Evolutionary conservation across 176 grass and related monocot genomes (phyloP).

Genomic region (Leersia perrieri): DNA sequence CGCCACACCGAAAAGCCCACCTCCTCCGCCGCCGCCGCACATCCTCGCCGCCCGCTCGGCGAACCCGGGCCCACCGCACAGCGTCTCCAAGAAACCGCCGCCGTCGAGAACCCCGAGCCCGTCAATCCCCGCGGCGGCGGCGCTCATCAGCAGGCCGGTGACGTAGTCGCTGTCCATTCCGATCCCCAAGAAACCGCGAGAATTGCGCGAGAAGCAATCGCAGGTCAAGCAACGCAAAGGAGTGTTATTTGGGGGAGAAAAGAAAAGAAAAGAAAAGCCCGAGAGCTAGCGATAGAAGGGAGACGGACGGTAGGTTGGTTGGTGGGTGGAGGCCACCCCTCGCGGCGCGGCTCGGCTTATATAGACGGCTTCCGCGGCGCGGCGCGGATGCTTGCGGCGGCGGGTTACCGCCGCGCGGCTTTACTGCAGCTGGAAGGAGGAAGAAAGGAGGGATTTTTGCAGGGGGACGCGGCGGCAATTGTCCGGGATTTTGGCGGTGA

Average conservation of each 20-base stretch:
- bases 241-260: conserved; percentile 29
- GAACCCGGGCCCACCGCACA: conserved; percentile 41
- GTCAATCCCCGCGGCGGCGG: conserved; percentile 23
- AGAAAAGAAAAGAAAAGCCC: too few species aligned
- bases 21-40: conserved; percentile 9
- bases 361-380: not conserved
- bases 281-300: not conserved
- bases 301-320: conserved; percentile 10
- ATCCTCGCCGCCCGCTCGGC: conserved; percentile 45
- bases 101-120: conserved; percentile 34
- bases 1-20: conserved; percentile 5
- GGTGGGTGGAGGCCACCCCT: not conserved
- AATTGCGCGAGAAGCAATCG: conserved; percentile 44
- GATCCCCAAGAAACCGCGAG: conserved; percentile 14
- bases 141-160: conserved; percentile 37
- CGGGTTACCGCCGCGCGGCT: not conserved
- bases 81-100: conserved; percentile 49
- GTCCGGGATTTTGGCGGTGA: not conserved
- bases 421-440: not conserved
- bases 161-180: conserved; percentile 49
- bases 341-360: conserved; percentile 30
- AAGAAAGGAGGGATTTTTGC: not conserved
- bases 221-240: not conserved
- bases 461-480: not conserved
- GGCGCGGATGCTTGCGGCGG: not conserved